Conservation (phyloP, 495 filamentous ascomycete genomes). For the Penicillium simplicissimum region DNA sequence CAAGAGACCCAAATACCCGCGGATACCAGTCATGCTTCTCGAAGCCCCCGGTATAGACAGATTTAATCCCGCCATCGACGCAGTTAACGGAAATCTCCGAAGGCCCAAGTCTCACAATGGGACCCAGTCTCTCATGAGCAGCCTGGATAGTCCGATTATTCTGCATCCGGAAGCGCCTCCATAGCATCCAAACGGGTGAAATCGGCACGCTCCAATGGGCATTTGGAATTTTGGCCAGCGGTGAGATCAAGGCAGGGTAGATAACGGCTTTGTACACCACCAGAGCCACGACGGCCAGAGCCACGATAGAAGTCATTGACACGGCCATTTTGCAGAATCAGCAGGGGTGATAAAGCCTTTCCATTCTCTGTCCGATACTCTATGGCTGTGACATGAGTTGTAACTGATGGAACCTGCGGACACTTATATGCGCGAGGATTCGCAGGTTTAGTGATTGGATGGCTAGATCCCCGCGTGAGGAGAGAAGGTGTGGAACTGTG, state of each 20-base stretch:
- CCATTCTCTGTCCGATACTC: background rate
- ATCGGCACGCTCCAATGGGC: slow-evolving; percentile 68
- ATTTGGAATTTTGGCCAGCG: slow-evolving; percentile 66
- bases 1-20: slow-evolving; percentile 48
- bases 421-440: slow-evolving; percentile 8
- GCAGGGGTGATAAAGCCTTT: background rate
- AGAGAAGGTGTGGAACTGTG: slow-evolving; percentile 5
- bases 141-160: slow-evolving; percentile 64
- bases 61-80: slow-evolving; percentile 61
- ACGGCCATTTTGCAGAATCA: slow-evolving; percentile 30
- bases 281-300: slow-evolving; percentile 18
- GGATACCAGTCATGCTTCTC: slow-evolving; percentile 78
- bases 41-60: slow-evolving; percentile 73
- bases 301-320: slow-evolving; percentile 21
- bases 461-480: slow-evolving; percentile 12
- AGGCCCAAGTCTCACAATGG: slow-evolving; percentile 55
- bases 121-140: slow-evolving; percentile 55
- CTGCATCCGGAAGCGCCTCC: slow-evolving; percentile 52
- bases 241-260: slow-evolving; percentile 64
- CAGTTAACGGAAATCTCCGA: slow-evolving; percentile 62
- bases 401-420: slow-evolving; percentile 1
- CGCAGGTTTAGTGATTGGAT: slow-evolving; percentile 21
- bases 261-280: slow-evolving; percentile 57
- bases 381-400: background rate
- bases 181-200: slow-evolving; percentile 69